Evolutionary conservation across 2,329 filamentous ascomycete genomes (phyloP).

Genomic region (Aspergillus tubingensis): DNA sequence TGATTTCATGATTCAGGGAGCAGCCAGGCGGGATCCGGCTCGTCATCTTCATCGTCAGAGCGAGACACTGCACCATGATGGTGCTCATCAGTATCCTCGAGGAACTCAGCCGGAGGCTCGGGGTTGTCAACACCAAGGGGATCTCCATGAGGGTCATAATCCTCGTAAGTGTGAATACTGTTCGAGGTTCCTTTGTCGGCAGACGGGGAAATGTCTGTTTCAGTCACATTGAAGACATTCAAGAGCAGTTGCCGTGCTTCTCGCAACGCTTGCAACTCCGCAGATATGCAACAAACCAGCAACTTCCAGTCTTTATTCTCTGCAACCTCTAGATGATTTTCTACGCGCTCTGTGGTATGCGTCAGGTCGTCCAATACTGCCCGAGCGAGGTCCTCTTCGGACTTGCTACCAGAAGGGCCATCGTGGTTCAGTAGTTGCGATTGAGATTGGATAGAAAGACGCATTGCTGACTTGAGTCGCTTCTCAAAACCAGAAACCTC

Average conservation of each 20-base stretch:
- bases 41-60: slow-evolving; percentile 45
- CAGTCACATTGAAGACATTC: slow-evolving; percentile 33
- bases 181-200: slow-evolving; percentile 9
- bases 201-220: slow-evolving; percentile 19
- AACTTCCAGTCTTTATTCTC: slow-evolving; percentile 61
- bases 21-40: slow-evolving; percentile 48
- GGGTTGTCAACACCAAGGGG: slow-evolving; percentile 32
- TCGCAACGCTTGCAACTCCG: slow-evolving; percentile 59
- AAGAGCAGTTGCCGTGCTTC: slow-evolving; percentile 42
- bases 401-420: slow-evolving; percentile 13
- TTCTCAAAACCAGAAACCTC: slow-evolving; percentile 56
- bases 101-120: slow-evolving; percentile 41
- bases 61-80: slow-evolving; percentile 23
- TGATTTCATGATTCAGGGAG: slow-evolving; percentile 30
- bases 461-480: slow-evolving; percentile 35
- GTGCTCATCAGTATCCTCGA: slow-evolving; percentile 31
- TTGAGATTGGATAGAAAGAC: slow-evolving; percentile 30
- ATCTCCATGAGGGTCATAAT: slow-evolving; percentile 17
- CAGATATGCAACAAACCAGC: slow-evolving; percentile 62
- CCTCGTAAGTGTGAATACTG: slow-evolving; percentile 4
- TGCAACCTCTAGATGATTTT: slow-evolving; percentile 53
- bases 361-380: slow-evolving; percentile 50
- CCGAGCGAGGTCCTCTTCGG: slow-evolving; percentile 28
- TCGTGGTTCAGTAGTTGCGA: slow-evolving; percentile 20
- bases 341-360: slow-evolving; percentile 48